Evolutionary conservation across 2,329 filamentous ascomycete genomes (phyloP).

Genomic region (Furcasterigmium sp.): DNA sequence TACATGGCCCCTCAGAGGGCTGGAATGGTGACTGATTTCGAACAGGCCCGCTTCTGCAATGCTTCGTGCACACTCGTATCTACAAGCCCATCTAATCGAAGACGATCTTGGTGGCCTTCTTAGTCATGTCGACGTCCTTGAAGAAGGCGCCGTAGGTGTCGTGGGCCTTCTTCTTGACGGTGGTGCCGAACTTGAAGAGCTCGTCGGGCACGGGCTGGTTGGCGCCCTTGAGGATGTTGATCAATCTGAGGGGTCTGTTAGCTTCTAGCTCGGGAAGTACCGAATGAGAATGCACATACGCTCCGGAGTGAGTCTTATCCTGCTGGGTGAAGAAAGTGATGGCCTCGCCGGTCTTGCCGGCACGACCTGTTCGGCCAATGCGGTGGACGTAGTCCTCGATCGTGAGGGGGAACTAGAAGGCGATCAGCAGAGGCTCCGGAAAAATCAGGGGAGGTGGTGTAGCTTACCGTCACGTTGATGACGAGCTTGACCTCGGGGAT

Average conservation of each 20-base stretch:
- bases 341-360: conserved; percentile 81
- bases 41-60: conserved; percentile 16
- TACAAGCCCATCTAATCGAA: conserved; percentile 56
- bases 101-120: conserved; percentile 85
- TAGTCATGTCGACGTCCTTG: conserved; percentile 80
- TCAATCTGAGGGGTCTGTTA: conserved; percentile 51
- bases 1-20: too few species aligned
- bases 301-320: conserved; percentile 87
- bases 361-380: conserved; percentile 90
- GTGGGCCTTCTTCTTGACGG: conserved; percentile 98
- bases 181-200: conserved; percentile 91
- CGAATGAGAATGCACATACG: conserved; percentile 49
- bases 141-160: conserved; percentile 93
- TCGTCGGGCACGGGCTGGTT: conserved; percentile 87
- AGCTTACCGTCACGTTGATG: conserved; percentile 74
- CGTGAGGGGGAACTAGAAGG: conserved; percentile 71
- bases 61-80: conserved; percentile 7
- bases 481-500: conserved; percentile 94
- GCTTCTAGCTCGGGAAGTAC: background rate
- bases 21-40: too few species aligned
- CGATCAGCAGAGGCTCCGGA: conserved; percentile 12
- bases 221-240: conserved; percentile 93
- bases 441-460: conserved; percentile 3
- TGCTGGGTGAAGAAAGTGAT: conserved; percentile 94
- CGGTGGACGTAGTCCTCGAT: conserved; percentile 97